phyloP scores from a whole-genome alignment of 495 filamentous ascomycete species.

The Symbiotaphrina buchneri region DNA sequence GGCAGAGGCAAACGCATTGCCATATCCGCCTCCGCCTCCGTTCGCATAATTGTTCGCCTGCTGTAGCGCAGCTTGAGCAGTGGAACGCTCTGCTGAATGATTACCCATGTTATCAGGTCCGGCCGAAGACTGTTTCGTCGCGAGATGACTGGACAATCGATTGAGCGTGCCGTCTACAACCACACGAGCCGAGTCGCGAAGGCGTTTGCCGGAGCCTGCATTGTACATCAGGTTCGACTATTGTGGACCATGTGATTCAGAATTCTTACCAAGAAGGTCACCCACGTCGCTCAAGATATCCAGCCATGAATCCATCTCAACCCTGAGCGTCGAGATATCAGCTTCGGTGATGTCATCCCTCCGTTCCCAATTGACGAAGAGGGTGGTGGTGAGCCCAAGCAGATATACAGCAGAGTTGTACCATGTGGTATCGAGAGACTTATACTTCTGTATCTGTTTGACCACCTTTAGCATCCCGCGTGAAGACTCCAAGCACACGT shows the following conservation, averaged over 20 bases:
- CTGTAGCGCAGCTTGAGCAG: no score
- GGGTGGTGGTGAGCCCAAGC: slow-evolving; percentile 45
- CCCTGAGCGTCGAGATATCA: slow-evolving; percentile 29
- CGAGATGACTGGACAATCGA: slow-evolving; percentile 10
- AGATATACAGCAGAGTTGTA: slow-evolving; percentile 47
- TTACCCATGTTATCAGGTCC: no score
- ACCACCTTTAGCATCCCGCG: slow-evolving; percentile 37
- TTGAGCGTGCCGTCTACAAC: slow-evolving; percentile 12
- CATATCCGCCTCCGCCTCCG: no score
- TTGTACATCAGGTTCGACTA: slow-evolving; percentile 3
- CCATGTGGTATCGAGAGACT: slow-evolving; percentile 67
- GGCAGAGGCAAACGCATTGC: no score
- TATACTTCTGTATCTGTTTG: slow-evolving; percentile 29
- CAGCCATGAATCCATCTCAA: slow-evolving; percentile 49
- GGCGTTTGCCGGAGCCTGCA: slow-evolving; percentile 16
- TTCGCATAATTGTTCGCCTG: no score
- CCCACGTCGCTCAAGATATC: slow-evolving; percentile 42
- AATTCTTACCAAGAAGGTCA: slow-evolving; percentile 29
- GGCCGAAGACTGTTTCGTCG: no score
- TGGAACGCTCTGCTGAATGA: no score
- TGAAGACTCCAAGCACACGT: slow-evolving; percentile 42
- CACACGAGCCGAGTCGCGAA: slow-evolving; percentile 12
- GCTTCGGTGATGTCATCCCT: slow-evolving; percentile 27
- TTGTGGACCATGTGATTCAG: background rate
- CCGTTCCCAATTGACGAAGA: slow-evolving; percentile 48